These are phyloP conservation scores for Aureobasidium sp. DNA, from an alignment of 2,329 filamentous ascomycete genomes.

Conservation along the genomic window DNA sequence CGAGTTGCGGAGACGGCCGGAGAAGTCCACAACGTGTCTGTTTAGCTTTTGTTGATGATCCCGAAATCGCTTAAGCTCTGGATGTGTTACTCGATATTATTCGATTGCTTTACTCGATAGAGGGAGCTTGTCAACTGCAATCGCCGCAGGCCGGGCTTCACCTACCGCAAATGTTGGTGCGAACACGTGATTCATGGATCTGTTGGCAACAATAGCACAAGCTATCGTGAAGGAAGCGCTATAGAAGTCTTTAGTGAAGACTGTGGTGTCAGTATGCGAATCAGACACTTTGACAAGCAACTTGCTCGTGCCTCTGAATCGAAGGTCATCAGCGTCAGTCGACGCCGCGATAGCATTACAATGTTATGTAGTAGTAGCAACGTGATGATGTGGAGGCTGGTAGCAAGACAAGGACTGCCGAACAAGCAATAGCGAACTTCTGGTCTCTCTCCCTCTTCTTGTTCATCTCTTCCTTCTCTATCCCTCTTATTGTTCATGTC, in stretches of 20 bases:
- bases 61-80: background rate
- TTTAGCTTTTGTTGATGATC: constrained; percentile 4
- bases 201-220: background rate
- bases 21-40: background rate
- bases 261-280: background rate
- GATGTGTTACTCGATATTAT: constrained; percentile 3
- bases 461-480: background rate
- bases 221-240: background rate
- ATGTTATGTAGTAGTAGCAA: background rate
- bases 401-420: background rate
- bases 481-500: background rate
- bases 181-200: background rate
- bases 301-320: background rate
- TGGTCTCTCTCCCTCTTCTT: background rate
- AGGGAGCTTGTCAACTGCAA: background rate
- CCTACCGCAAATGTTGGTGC: background rate
- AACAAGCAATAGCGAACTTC: background rate
- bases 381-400: background rate
- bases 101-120: constrained; percentile 6
- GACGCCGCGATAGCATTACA: background rate
- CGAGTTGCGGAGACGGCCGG: background rate
- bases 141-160: background rate
- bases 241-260: background rate
- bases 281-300: background rate
- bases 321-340: background rate